These are phyloP conservation scores for Viola pubescens DNA, from an alignment of 441 rosid species.

Conservation along the genomic window DNA sequence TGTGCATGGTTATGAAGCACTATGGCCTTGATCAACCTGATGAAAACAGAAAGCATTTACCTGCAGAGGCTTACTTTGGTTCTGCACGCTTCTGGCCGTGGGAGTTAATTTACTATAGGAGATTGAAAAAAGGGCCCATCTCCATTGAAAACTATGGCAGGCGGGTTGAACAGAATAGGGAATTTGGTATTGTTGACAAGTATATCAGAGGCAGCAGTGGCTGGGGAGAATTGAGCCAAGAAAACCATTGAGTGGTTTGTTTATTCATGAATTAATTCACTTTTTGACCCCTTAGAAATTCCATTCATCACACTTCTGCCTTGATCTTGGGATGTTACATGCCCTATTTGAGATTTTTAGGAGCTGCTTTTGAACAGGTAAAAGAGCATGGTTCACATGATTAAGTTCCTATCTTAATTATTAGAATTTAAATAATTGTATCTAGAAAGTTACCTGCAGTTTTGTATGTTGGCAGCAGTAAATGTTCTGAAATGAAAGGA, in stretches of 20 bases:
- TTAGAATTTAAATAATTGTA: slow-evolving; percentile 7
- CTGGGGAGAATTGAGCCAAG: slow-evolving; percentile 30
- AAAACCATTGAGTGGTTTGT: slow-evolving; percentile 16
- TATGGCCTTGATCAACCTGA: slow-evolving; percentile 30
- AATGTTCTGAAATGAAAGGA: slow-evolving; percentile 7
- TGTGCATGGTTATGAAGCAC: slow-evolving; percentile 36
- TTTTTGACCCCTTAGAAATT: slow-evolving; percentile 3
- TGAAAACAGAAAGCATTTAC: slow-evolving; percentile 26
- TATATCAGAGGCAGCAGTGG: slow-evolving; percentile 44
- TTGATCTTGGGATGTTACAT: background rate
- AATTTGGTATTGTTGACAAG: slow-evolving; percentile 39
- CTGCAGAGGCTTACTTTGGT: slow-evolving; percentile 36
- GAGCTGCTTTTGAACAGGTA: slow-evolving; percentile 28
- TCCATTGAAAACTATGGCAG: slow-evolving; percentile 38
- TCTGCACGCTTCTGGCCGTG: slow-evolving; percentile 53
- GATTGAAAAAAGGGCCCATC: slow-evolving; percentile 44
- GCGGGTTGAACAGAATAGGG: slow-evolving; percentile 37
- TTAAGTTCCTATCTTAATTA: slow-evolving; percentile 6
- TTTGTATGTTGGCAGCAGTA: slow-evolving; percentile 11
- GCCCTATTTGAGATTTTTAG: background rate
- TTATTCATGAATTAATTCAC: slow-evolving; percentile 10
- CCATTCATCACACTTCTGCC: slow-evolving; percentile 8
- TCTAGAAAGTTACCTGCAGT: slow-evolving; percentile 5
- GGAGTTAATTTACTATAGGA: slow-evolving; percentile 38
- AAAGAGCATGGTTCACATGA: slow-evolving; percentile 9